Evolutionary conservation across 2,329 filamentous ascomycete species (phyloP).

Genomic region (Claviceps africana): DNA sequence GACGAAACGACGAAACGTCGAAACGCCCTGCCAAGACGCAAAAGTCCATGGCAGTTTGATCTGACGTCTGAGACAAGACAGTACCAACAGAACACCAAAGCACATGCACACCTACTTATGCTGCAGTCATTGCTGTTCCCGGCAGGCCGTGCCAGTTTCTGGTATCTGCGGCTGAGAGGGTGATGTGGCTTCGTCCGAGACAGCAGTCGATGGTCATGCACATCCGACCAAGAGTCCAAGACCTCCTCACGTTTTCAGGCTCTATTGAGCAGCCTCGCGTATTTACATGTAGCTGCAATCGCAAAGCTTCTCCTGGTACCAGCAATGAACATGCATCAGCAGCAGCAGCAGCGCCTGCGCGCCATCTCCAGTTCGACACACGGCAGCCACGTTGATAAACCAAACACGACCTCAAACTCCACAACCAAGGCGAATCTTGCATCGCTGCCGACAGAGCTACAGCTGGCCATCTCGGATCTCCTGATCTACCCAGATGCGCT

Average conservation of each 20-base stretch:
- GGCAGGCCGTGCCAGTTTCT: no score
- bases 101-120: no score
- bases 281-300: not conserved
- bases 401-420: not conserved
- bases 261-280: not conserved
- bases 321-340: not conserved
- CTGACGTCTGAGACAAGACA: no score
- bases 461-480: slow-evolving; percentile 43
- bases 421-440: not conserved
- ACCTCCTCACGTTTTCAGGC: not conserved
- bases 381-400: not conserved
- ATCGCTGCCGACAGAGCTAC: slow-evolving; percentile 50
- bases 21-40: no score
- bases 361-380: not conserved
- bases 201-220: not conserved
- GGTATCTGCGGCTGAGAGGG: not conserved
- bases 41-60: no score
- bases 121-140: no score
- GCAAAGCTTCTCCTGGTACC: not conserved
- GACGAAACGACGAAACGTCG: no score
- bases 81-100: no score
- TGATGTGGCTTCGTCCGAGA: not conserved
- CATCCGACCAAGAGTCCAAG: not conserved
- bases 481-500: slow-evolving; percentile 59
- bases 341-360: not conserved